Evolutionary conservation across 768 basidiomycete genomes (phyloP).

Genomic region (Russula virescens): DNA sequence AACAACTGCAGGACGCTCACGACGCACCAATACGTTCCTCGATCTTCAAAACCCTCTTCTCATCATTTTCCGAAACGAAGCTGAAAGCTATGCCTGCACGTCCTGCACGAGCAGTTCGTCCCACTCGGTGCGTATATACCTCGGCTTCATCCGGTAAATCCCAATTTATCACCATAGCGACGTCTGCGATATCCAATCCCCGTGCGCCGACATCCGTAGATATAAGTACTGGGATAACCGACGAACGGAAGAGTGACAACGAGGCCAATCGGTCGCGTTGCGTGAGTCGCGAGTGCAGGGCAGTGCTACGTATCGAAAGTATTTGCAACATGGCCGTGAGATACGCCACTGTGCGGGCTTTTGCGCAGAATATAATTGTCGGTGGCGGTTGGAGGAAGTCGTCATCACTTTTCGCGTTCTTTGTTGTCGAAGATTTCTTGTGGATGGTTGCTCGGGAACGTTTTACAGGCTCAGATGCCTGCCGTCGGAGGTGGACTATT

Average conservation of each 20-base stretch:
- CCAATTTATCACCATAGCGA: slow-evolving; percentile 96
- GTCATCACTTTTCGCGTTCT: slow-evolving; percentile 32
- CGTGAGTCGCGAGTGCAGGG: slow-evolving; percentile 88
- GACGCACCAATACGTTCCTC: slow-evolving; percentile 81
- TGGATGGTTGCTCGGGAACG: slow-evolving; percentile 18
- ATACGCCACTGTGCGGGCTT: slow-evolving; percentile 85
- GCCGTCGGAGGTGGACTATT: slow-evolving; percentile 59
- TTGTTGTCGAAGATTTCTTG: slow-evolving; percentile 29
- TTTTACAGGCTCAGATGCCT: slow-evolving; percentile 32
- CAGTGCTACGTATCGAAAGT: slow-evolving; percentile 75
- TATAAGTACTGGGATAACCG: slow-evolving; percentile 83
- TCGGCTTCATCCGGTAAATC: slow-evolving; percentile 86
- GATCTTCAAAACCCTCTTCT: slow-evolving; percentile 73
- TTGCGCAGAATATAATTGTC: slow-evolving; percentile 91
- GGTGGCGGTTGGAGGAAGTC: slow-evolving; percentile 77
- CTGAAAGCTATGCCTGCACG: slow-evolving; percentile 86
- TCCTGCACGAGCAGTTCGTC: slow-evolving; percentile 87
- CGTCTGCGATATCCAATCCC: slow-evolving; percentile 93
- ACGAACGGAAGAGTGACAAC: slow-evolving; percentile 79
- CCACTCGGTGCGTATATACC: slow-evolving; percentile 95
- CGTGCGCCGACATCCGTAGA: slow-evolving; percentile 95
- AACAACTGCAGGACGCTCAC: neutral
- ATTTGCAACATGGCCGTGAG: slow-evolving; percentile 74
- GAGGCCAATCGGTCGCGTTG: slow-evolving; percentile 85
- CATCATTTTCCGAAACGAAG: slow-evolving; percentile 92